Base-by-base conservation (phyloP, 2,329 filamentous ascomycete genomes). In the Penicillium polonicum region DNA sequence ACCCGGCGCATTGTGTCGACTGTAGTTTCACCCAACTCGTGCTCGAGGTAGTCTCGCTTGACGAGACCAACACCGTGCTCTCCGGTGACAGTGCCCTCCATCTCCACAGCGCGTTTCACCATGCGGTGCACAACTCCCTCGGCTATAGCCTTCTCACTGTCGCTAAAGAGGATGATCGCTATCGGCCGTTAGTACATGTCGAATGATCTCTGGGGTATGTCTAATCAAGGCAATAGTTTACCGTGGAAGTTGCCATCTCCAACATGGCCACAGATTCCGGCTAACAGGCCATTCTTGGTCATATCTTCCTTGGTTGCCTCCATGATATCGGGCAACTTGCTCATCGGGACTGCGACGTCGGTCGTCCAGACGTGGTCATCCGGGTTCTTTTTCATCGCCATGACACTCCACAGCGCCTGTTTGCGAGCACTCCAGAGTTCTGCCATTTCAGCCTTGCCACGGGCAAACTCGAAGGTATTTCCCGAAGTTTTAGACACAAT, bases 261-360 rank as follows among this genome's bases (percentile, higher is more conserved):
- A 1, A 90, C 88, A 69, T 91, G 88, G 0, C 88, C 88, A 25
- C 89, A 81, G n/a, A 90, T 88, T 41, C 82, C 83, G 23, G 81
- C 85, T 39, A 86, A 78, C 2, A 92, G 74, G 0, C 86, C 86
- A 31, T 85, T 85, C 63, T 82, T 79, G 9, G 76, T 79, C 44
- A 90, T 86, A 62, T 88, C 83, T 23, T 83, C 76, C 68, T 89
- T 89, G 1, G 87, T 89, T 48, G 84, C 79, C 61, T 89, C 86
- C 48, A 92, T 89, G 53, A 92, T 88, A 63, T 89, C 85, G 1
- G 89, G 85, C 60, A 93, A 76, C 39, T 81, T 79, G 17, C 85
- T 89, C 48, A 92, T 85, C 0, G 89, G 89, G 0, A 92, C 90
- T 0, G 89, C 89, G 21, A 92, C 89, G 69, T 93, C 90, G 0